phyloP scores from a whole-genome alignment of 106 monocot species.

The Phalaenopsis equestris region DNA sequence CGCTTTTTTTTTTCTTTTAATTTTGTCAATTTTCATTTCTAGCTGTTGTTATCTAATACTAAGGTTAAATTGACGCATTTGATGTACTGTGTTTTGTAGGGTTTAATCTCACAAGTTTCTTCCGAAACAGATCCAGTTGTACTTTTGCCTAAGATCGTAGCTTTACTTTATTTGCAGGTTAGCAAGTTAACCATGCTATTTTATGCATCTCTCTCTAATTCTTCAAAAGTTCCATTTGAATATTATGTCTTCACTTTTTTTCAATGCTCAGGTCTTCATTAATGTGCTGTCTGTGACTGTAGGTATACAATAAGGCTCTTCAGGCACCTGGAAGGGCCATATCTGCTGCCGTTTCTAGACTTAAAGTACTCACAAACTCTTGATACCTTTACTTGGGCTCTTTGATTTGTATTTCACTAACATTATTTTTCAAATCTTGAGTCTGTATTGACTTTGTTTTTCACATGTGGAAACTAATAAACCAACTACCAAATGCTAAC shows the following conservation, averaged over 20 bases:
- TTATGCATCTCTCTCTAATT: background rate
- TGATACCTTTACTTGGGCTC: background rate
- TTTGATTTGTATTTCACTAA: background rate
- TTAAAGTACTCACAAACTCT: constrained; percentile 48
- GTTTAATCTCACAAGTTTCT: constrained; percentile 69
- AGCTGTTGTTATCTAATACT: background rate
- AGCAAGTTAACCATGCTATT: constrained; percentile 5
- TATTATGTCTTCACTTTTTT: background rate
- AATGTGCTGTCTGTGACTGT: background rate
- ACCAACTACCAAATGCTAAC: background rate
- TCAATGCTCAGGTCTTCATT: background rate
- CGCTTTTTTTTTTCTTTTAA: too few relatives aligned
- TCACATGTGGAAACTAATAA: background rate
- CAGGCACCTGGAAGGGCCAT: constrained; percentile 96
- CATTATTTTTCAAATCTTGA: background rate
- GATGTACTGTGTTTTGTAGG: constrained; percentile 32
- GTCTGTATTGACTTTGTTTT: background rate
- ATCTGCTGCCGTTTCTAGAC: constrained; percentile 47
- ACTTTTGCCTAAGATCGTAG: constrained; percentile 73
- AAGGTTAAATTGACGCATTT: background rate
- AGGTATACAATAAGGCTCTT: constrained; percentile 83
- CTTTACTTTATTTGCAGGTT: constrained; percentile 83
- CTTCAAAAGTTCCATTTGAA: background rate
- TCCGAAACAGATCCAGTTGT: constrained; percentile 75
- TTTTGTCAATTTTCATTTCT: background rate